Conservation (phyloP, 164 flowering plant species). For the Liriodendron chinense region DNA sequence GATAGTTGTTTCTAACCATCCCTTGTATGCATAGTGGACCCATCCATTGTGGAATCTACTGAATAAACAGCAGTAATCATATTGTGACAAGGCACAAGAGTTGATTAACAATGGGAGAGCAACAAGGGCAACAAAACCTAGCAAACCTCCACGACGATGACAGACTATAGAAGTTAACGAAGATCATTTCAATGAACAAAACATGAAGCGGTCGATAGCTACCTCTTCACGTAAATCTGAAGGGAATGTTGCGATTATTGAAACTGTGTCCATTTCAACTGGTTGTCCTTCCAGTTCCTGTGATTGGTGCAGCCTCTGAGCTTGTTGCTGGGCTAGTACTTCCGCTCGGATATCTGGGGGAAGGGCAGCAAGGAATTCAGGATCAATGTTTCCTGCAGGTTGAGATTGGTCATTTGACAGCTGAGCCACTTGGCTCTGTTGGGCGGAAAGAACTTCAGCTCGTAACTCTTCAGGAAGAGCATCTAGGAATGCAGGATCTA, state of each 20-base stretch:
- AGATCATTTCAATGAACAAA: not conserved
- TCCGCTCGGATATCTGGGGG: constrained; percentile 97
- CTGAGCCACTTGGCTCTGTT: constrained; percentile 77
- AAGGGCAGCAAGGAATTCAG: constrained; percentile 99
- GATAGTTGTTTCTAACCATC: too few species aligned
- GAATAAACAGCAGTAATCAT: too few species aligned
- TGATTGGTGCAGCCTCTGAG: constrained; percentile 84
- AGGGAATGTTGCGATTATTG: constrained; percentile 97
- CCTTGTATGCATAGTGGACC: too few species aligned
- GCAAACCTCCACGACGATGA: too few species aligned
- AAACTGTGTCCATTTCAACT: constrained; percentile 97
- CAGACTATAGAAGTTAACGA: not conserved
- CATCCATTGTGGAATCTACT: too few species aligned
- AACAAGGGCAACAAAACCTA: too few species aligned
- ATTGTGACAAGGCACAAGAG: too few species aligned
- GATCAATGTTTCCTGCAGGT: constrained; percentile 83
- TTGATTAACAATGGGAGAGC: too few species aligned
- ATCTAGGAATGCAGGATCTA: constrained; percentile 94
- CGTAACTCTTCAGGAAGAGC: constrained; percentile 99
- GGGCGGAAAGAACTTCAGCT: constrained; percentile 91
- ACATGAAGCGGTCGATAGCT: not conserved
- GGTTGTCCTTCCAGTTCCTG: constrained; percentile 99
- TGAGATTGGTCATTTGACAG: constrained; percentile 68
- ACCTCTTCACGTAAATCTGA: constrained; percentile 98
- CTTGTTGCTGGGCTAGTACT: constrained; percentile 94